Evolutionary conservation across 352 stramenopile genomes (phyloP).

Genomic region (Globisporangium mamillatum): DNA sequence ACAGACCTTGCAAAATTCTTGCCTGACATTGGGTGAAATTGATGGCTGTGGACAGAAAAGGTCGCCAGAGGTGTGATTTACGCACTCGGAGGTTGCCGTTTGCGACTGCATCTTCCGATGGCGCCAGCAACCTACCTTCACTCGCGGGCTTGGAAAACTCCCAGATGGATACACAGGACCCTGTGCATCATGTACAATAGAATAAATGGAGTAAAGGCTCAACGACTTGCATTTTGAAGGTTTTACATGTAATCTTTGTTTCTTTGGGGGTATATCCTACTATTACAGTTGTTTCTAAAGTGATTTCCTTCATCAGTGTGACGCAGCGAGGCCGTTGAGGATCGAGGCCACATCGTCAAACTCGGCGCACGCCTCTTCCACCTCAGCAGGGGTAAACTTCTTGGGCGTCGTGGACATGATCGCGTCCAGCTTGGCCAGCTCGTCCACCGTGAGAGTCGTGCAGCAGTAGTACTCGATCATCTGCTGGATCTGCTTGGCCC

Average conservation of each 20-base stretch:
- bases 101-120: too few species aligned
- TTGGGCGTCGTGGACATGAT: slow-evolving; percentile 13
- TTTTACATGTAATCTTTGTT: neutral
- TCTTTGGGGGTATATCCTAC: neutral
- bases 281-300: neutral
- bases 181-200: too few species aligned
- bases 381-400: slow-evolving; percentile 18
- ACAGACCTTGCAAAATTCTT: too few species aligned
- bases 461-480: slow-evolving; percentile 39
- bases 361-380: slow-evolving; percentile 24
- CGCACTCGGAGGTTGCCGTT: too few species aligned
- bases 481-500: slow-evolving; percentile 6
- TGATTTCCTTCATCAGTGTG: neutral
- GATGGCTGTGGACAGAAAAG: too few species aligned
- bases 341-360: slow-evolving; percentile 11
- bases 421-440: neutral
- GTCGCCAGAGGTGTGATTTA: too few species aligned
- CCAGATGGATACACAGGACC: too few species aligned
- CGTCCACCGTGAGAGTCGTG: neutral
- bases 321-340: neutral
- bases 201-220: too few species aligned
- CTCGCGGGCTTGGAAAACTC: too few species aligned
- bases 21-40: too few species aligned
- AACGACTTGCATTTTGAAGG: neutral
- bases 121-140: too few species aligned